phyloP scores from a whole-genome alignment of 2,329 filamentous ascomycete species.

The Didymella glomerata region DNA sequence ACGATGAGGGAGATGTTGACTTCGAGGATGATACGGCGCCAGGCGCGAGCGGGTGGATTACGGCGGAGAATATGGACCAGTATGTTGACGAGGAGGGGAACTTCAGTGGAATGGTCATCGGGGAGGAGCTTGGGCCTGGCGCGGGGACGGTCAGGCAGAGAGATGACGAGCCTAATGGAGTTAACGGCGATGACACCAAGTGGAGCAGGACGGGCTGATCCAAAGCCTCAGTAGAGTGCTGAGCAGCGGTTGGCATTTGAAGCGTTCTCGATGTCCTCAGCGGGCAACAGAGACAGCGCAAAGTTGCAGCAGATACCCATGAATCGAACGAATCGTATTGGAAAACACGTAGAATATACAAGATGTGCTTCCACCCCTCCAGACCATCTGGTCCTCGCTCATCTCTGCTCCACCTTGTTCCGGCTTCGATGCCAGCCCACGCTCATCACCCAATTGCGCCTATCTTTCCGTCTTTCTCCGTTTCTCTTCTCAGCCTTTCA shows the following conservation, averaged over 20 bases:
- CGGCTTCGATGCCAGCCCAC: too few relatives aligned
- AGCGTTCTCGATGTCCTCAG: neutral
- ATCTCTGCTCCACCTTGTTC: too few relatives aligned
- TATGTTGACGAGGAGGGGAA: conserved; percentile 60
- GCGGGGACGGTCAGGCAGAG: conserved; percentile 49
- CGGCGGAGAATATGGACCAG: conserved; percentile 86
- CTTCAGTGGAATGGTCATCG: conserved; percentile 44
- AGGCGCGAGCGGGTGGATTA: conserved; percentile 84
- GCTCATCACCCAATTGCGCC: neutral
- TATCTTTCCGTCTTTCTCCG: conserved; percentile 17
- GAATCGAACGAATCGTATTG: conserved; percentile 20
- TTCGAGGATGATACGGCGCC: conserved; percentile 63
- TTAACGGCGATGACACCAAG: conserved; percentile 47
- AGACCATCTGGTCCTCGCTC: neutral
- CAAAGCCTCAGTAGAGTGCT: neutral
- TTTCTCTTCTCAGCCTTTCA: neutral
- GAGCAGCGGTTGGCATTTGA: neutral
- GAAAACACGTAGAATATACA: conserved; percentile 24
- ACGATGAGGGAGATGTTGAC: conserved; percentile 60
- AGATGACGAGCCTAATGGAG: conserved; percentile 44
- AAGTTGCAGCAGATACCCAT: neutral
- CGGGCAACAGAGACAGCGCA: neutral
- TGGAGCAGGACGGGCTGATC: conserved; percentile 47
- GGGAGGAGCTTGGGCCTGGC: conserved; percentile 46
- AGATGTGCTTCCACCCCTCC: conserved; percentile 7